Percentiles rank a stretch among this genome's conserved stretches.
Evolutionary conservation across 2,329 filamentous ascomycete species (phyloP).

Genomic region (Ophiostoma ulmi): DNA sequence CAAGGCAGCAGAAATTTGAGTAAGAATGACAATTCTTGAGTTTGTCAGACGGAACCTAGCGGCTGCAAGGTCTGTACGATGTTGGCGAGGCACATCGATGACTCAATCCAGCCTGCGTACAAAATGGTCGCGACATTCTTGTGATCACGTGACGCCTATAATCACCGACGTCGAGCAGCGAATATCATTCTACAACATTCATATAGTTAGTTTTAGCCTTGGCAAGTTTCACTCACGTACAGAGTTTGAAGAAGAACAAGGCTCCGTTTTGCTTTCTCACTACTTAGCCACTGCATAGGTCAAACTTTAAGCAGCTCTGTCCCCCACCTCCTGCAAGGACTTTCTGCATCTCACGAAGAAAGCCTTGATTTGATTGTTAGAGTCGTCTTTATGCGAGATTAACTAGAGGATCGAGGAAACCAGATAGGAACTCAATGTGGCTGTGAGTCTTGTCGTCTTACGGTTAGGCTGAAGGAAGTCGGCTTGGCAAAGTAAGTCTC

Average conservation of each 20-base stretch:
- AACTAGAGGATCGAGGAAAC: too few species aligned
- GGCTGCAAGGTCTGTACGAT: neutral
- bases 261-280: neutral
- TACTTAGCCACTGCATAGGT: neutral
- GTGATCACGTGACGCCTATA: neutral
- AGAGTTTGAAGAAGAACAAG: neutral
- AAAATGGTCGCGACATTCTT: neutral
- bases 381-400: too few species aligned
- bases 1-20: neutral
- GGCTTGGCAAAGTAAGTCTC: neutral
- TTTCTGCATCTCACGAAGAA: neutral
- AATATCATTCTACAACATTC: neutral
- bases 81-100: neutral
- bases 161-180: neutral
- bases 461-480: neutral
- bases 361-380: neutral
- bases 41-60: too few species aligned
- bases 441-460: neutral
- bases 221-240: too few species aligned
- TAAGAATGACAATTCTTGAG: neutral
- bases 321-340: neutral
- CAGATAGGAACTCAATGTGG: neutral
- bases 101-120: neutral
- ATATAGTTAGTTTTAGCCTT: neutral
- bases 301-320: neutral